Conservation (phyloP, 768 basidiomycete genomes). For the Suillus fuscotomentosus region DNA sequence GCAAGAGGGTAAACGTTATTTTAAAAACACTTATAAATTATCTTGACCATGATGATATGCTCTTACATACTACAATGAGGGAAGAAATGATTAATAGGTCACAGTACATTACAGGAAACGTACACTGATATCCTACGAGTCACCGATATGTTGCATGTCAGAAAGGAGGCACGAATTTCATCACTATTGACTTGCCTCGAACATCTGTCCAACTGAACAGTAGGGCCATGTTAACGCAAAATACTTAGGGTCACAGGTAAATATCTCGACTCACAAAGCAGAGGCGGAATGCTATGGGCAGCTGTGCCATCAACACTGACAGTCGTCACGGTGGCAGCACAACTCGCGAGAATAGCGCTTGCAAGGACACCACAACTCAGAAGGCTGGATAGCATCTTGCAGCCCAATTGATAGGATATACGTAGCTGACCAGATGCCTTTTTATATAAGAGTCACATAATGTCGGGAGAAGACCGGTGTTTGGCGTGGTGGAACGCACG, state of each 20-base stretch:
- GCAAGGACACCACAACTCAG: constrained; percentile 6
- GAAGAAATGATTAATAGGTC: not conserved
- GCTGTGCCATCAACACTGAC: constrained; percentile 45
- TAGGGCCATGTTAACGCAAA: not conserved
- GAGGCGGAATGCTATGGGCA: constrained; percentile 51
- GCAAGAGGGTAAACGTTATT: constrained; percentile 16
- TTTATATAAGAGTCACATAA: not conserved
- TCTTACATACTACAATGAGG: constrained; percentile 34
- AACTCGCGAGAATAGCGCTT: constrained; percentile 3
- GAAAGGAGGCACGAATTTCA: not conserved
- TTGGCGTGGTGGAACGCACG: not conserved
- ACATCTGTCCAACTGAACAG: constrained; percentile 54
- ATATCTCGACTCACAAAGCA: constrained; percentile 43
- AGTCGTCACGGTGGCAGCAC: constrained; percentile 21
- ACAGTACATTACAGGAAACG: constrained; percentile 22
- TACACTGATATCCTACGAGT: constrained; percentile 58
- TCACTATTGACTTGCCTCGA: constrained; percentile 41
- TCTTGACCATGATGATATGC: not conserved
- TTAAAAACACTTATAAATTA: not conserved
- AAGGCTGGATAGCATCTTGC: constrained; percentile 14
- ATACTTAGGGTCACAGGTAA: not conserved
- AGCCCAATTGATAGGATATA: not conserved
- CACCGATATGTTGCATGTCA: not conserved
- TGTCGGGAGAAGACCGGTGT: not conserved
- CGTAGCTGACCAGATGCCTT: not conserved